These are phyloP conservation scores for Hypoxylon sp. DNA, from an alignment of 2,329 filamentous ascomycete species.

Conservation along the genomic window DNA sequence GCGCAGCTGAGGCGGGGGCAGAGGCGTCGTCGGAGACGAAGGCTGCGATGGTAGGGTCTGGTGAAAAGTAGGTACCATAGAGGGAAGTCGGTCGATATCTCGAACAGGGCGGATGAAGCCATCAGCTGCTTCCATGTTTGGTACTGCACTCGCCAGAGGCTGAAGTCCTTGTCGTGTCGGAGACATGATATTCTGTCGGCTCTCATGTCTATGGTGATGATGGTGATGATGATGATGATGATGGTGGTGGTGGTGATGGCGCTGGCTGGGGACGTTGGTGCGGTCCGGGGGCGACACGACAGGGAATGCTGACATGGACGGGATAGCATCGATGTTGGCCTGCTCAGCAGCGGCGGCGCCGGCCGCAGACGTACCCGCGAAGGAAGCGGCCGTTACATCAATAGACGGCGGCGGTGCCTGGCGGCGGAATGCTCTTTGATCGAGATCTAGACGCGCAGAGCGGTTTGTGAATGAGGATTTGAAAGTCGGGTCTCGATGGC, in stretches of 20 bases:
- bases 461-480: slow-evolving; percentile 65
- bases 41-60: slow-evolving; percentile 84
- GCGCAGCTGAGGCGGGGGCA: slow-evolving; percentile 69
- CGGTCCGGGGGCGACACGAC: slow-evolving; percentile 76
- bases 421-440: slow-evolving; percentile 71
- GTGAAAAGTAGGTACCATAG: slow-evolving; percentile 76
- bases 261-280: slow-evolving; percentile 63
- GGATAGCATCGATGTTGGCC: slow-evolving; percentile 61
- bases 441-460: slow-evolving; percentile 60
- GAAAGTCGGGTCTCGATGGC: slow-evolving; percentile 54
- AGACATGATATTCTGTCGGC: slow-evolving; percentile 57
- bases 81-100: slow-evolving; percentile 82
- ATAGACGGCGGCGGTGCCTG: slow-evolving; percentile 86
- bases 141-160: slow-evolving; percentile 71
- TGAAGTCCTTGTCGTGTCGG: slow-evolving; percentile 65
- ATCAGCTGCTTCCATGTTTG: slow-evolving; percentile 73
- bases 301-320: slow-evolving; percentile 67
- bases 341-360: slow-evolving; percentile 41
- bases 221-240: slow-evolving; percentile 55
- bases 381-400: slow-evolving; percentile 70
- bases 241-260: slow-evolving; percentile 52
- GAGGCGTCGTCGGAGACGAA: slow-evolving; percentile 86
- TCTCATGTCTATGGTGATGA: slow-evolving; percentile 57
- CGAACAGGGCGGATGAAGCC: slow-evolving; percentile 82
- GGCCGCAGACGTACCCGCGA: slow-evolving; percentile 55